These are phyloP conservation scores for Viola odorata DNA, from an alignment of 345 rosid genomes.

Conservation along the genomic window DNA sequence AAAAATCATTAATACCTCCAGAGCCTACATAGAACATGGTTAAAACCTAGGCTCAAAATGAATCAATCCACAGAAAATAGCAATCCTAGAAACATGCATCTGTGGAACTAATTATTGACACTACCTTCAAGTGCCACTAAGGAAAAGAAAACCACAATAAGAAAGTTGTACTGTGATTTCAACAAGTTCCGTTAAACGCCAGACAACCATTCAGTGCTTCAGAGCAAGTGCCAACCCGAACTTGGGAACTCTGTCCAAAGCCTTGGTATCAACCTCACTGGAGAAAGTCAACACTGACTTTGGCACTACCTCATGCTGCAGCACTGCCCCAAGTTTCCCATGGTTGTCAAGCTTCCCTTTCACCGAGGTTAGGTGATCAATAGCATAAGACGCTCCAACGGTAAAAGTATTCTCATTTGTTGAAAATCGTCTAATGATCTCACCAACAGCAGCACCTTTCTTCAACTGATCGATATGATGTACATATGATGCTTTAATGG, in stretches of 20 bases:
- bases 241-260: slow-evolving; percentile 71
- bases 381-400: slow-evolving; percentile 65
- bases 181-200: slow-evolving; percentile 14
- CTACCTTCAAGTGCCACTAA: slow-evolving; percentile 23
- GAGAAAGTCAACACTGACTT: slow-evolving; percentile 71
- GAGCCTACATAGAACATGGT: slow-evolving; percentile 6
- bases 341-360: slow-evolving; percentile 83
- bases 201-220: slow-evolving; percentile 42
- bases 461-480: slow-evolving; percentile 61
- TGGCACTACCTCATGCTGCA: slow-evolving; percentile 84
- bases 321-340: slow-evolving; percentile 72
- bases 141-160: slow-evolving; percentile 8
- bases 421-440: slow-evolving; percentile 71
- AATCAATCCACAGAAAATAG: slow-evolving; percentile 20
- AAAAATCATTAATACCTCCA: slow-evolving; percentile 12
- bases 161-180: slow-evolving; percentile 9
- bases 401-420: slow-evolving; percentile 84
- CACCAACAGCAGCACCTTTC: slow-evolving; percentile 68
- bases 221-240: slow-evolving; percentile 77
- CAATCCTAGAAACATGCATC: slow-evolving; percentile 12
- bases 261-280: slow-evolving; percentile 79
- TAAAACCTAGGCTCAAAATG: slow-evolving; percentile 15
- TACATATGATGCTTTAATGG: slow-evolving; percentile 65
- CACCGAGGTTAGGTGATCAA: slow-evolving; percentile 65
- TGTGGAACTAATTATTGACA: slow-evolving; percentile 42